A percentile compares a stretch with the other conserved stretches of the same genome.
Conservation (phyloP, 2,329 filamentous ascomycete genomes). For the Knoxdaviesia proteae region DNA sequence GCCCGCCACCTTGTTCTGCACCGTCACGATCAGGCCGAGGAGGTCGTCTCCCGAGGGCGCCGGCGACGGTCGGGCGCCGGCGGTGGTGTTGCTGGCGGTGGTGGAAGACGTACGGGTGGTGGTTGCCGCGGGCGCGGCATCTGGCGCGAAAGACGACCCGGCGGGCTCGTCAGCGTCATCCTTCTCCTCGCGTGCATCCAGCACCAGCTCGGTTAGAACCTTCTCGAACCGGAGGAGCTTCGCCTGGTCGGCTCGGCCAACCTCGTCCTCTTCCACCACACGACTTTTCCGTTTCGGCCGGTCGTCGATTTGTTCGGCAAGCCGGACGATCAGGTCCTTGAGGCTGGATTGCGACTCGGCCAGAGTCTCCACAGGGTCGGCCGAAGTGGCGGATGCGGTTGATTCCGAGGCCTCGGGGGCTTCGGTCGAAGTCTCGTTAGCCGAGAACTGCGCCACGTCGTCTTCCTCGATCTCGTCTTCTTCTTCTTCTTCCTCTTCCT, state of each 20-base stretch:
- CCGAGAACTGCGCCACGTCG: not conserved
- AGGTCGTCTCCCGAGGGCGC: constrained; percentile 16
- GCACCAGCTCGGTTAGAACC: constrained; percentile 27
- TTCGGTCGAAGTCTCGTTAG: not conserved
- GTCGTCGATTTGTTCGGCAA: constrained; percentile 24
- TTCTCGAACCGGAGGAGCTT: constrained; percentile 28
- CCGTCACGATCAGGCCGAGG: constrained; percentile 49
- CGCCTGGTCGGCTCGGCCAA: constrained; percentile 7
- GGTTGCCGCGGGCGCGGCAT: not conserved
- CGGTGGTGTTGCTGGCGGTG: not conserved
- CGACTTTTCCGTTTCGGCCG: constrained; percentile 2
- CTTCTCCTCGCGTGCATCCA: constrained; percentile 2
- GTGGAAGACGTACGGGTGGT: not conserved
- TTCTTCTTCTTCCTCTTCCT: constrained; percentile 2
- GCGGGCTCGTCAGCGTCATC: not conserved
- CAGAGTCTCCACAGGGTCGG: not conserved
- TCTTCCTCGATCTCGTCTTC: constrained; percentile 3
- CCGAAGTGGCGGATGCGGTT: too few relatives aligned
- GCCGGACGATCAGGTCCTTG: constrained; percentile 29
- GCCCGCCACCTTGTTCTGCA: constrained; percentile 54
- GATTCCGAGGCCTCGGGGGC: not conserved
- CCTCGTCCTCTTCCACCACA: too few relatives aligned
- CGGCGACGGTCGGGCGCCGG: not conserved
- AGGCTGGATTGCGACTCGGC: constrained; percentile 9
- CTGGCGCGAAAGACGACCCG: not conserved